Base-by-base conservation (phyloP, 768 basidiomycete genomes). In the Macrolepiota dolichaula region DNA sequence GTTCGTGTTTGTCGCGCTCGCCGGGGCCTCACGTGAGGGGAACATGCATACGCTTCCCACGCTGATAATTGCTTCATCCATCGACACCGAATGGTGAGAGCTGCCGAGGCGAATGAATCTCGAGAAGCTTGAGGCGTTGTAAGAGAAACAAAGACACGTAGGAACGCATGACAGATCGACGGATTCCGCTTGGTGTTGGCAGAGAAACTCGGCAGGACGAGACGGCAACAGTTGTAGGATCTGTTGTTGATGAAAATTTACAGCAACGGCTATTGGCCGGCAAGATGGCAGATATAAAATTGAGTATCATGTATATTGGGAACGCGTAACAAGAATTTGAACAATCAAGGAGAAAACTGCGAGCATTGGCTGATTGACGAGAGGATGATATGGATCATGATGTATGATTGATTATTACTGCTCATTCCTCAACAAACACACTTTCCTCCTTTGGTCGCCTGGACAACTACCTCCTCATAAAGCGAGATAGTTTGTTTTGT, bases 401-500 rank as follows among this genome's bases (percentile, higher is more conserved):
- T 38, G 40, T 32, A 11, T 24, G 27, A 57, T 47, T 24, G 27
- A 57, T 47, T 17, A 35, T 15, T 12, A 32, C n/a, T 56, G 55
- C 44, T 56, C 40, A 56, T 17, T 44, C 42, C 42, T 36, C n/a
- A 44, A n/a, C 19, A 19, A 44, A 17, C 42, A 44, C 3, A 44
- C 42, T 37, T 32, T 57, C 13, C 47, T 11, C 24, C 47, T 29
- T 58, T 46, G 32, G 57, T 58, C 57, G 57, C 37, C 57, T 51
- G 46, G 55, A 57, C 55, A 47, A 57, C 55, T 55, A 3, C 44
- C 36, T 24, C 15, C 25, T 15, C 57, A 58, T 50, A 58, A 58
- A 36, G 19, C 57, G 29, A 50, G 9, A 32, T 50, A 37, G 17
- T 47, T 22, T 36, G 19, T 4, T 37, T 47, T 12, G 22, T 22